Conservation (phyloP, 2,329 filamentous ascomycete genomes). For the Bertia moriformis region DNA sequence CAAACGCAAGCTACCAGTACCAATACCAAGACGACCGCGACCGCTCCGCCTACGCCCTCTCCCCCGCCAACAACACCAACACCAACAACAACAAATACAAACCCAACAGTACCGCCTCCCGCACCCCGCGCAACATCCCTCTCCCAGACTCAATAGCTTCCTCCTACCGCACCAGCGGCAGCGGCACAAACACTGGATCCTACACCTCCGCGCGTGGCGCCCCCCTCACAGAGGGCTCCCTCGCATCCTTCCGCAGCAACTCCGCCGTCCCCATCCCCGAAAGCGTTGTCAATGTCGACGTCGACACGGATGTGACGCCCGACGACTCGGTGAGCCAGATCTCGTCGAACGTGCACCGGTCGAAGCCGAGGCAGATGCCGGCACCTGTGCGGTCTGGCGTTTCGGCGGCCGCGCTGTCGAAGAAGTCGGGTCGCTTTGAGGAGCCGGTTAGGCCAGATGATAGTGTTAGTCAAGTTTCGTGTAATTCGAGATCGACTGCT, state of each 20-base stretch:
- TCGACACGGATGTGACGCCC: neutral
- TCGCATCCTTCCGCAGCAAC: too few species aligned
- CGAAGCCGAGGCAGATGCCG: too few species aligned
- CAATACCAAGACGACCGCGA: neutral
- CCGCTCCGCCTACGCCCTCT: neutral
- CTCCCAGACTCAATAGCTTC: neutral
- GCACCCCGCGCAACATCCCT: neutral
- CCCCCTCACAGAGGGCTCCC: too few species aligned
- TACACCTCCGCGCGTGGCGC: neutral
- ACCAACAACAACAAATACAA: neutral
- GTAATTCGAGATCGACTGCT: too few species aligned
- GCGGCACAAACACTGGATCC: neutral
- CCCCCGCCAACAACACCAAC: neutral
- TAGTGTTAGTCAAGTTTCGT: neutral
- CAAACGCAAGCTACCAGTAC: neutral
- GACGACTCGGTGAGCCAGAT: neutral
- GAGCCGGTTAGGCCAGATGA: neutral
- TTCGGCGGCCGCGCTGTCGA: too few species aligned
- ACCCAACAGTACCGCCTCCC: neutral
- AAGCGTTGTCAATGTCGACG: neutral
- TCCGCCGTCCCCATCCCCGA: too few species aligned
- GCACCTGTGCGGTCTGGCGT: too few species aligned
- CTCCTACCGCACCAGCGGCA: neutral
- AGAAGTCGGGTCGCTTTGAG: neutral
- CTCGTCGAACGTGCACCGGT: too few species aligned